A percentile compares a stretch with the other conserved stretches of the same genome.
These are phyloP conservation scores for Scheffersomyces stambukii DNA, from an alignment of 1,139 yeast species.

Conservation along the genomic window DNA sequence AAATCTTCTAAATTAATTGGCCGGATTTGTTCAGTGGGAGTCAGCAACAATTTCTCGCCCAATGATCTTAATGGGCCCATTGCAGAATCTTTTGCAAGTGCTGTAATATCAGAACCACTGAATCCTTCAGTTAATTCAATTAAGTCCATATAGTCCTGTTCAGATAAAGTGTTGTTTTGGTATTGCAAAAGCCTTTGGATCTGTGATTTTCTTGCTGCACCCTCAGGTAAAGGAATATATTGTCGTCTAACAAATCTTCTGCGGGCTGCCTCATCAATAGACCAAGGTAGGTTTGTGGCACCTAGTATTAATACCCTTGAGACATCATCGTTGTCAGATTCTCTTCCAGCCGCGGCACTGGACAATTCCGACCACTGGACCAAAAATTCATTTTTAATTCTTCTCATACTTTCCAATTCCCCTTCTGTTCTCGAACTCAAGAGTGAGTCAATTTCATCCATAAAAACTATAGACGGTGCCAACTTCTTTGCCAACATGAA, in stretches of 20 bases:
- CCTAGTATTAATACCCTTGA: slow-evolving; percentile 84
- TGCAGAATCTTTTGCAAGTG: slow-evolving; percentile 95
- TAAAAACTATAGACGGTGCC: slow-evolving; percentile 92
- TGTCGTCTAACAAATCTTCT: slow-evolving; percentile 91
- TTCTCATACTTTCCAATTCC: slow-evolving; percentile 86
- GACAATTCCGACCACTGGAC: slow-evolving; percentile 96
- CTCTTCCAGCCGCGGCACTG: slow-evolving; percentile 84
- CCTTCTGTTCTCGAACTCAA: slow-evolving; percentile 82
- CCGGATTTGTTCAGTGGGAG: slow-evolving; percentile 83
- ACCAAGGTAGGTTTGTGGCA: slow-evolving; percentile 97
- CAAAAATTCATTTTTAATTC: slow-evolving; percentile 90
- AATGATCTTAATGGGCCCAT: slow-evolving; percentile 94
- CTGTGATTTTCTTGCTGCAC: slow-evolving; percentile 74
- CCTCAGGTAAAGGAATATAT: slow-evolving; percentile 92
- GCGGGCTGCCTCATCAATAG: slow-evolving; percentile 96
- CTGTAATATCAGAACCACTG: slow-evolving; percentile 93
- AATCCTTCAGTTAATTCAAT: slow-evolving; percentile 71
- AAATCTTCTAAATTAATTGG: slow-evolving; percentile 78
- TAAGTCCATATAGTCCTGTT: slow-evolving; percentile 57
- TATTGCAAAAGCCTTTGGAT: slow-evolving; percentile 63
- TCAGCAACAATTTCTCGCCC: slow-evolving; percentile 81
- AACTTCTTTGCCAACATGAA: slow-evolving; percentile 80
- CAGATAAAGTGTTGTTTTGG: slow-evolving; percentile 71
- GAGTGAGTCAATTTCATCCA: slow-evolving; percentile 93
- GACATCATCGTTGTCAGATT: slow-evolving; percentile 51